Conservation (phyloP, 2,329 filamentous ascomycete genomes). For the Coleophoma crateriformis region DNA sequence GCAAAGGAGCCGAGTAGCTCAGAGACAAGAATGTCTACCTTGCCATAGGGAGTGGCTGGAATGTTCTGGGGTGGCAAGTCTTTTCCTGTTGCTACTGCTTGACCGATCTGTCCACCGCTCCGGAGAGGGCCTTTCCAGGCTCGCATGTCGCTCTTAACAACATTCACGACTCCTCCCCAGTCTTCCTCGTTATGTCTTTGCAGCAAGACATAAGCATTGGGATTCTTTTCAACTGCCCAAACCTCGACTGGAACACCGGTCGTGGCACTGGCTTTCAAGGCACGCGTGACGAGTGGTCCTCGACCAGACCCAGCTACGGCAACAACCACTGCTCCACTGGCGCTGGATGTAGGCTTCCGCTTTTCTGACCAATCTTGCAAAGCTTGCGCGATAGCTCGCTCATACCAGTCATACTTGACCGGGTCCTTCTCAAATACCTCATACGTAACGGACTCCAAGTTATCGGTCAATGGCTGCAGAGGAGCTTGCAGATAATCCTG, state of each 20-base stretch:
- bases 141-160: constrained; percentile 96
- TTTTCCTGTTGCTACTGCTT: constrained; percentile 26
- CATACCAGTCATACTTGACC: constrained; percentile 96
- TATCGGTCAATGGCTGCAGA: constrained; percentile 90
- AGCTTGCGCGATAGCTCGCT: constrained; percentile 75
- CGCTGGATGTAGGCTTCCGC: constrained; percentile 68
- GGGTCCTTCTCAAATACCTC: constrained; percentile 98
- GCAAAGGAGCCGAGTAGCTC: constrained; percentile 93
- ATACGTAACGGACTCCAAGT: constrained; percentile 94
- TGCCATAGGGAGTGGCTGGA: constrained; percentile 44
- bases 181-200: constrained; percentile 75
- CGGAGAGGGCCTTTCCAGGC: constrained; percentile 81
- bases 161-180: constrained; percentile 77
- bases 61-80: constrained; percentile 21
- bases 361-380: constrained; percentile 72
- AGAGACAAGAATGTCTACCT: constrained; percentile 89
- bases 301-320: constrained; percentile 92
- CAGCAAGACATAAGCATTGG: constrained; percentile 91
- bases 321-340: constrained; percentile 69
- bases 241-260: constrained; percentile 76
- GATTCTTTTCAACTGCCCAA: constrained; percentile 97
- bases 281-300: constrained; percentile 85
- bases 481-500: constrained; percentile 97
- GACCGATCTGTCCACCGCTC: constrained; percentile 25
- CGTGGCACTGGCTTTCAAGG: constrained; percentile 70